Evolutionary conservation across 495 filamentous ascomycete species (phyloP), one percentile per base, ranked within the genome.

Genomic region (Hypoxylon subgilvum): DNA sequence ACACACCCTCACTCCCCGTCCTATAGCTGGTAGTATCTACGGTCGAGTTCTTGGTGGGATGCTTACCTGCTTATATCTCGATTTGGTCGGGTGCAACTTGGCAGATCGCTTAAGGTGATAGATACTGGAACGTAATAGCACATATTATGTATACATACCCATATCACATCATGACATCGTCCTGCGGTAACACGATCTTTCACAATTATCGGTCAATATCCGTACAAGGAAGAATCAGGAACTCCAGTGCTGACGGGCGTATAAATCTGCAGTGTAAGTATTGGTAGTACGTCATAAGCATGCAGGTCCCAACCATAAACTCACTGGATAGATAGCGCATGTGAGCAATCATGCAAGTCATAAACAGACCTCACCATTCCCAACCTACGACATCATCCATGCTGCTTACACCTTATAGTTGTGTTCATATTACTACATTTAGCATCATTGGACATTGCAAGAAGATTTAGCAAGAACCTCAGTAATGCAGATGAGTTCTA

Each of bases 321-420:
- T 27, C 8, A 27, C 23, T 18, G 14, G 34, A 38, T 18, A 28
- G 22, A 44, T 6, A 28, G 10, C 41, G 41, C 13, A 44, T 30
- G 41, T 44, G 25, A 44, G 41, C 12, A 44, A 16, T 28, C 23
- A 44, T 44, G 41, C 41, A 44, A 28, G 22, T 44, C 41, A 44
- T 22, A 44, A 23, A 17, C n/a, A 44, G 40, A 2, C 6, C n/a
- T 38, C 13, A 17, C 34, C 18, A 17, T 8, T 3, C n/a, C 31
- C 8, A 13, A 34, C 4, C 12, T 7, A 17, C 13, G 35, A 38
- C 17, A 17, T 13, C 16, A 17, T 38, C 8, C 16, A 19, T 38
- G 35, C 35, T 19, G n/a, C 17, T 38, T 17, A 13, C 35, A 38
- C 17, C 35, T 6, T 17, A 19, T 7, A 27, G 2, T 18, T 38